Conservation (phyloP, 2,329 filamentous ascomycete genomes). For the Stemphylium vesicarium region DNA sequence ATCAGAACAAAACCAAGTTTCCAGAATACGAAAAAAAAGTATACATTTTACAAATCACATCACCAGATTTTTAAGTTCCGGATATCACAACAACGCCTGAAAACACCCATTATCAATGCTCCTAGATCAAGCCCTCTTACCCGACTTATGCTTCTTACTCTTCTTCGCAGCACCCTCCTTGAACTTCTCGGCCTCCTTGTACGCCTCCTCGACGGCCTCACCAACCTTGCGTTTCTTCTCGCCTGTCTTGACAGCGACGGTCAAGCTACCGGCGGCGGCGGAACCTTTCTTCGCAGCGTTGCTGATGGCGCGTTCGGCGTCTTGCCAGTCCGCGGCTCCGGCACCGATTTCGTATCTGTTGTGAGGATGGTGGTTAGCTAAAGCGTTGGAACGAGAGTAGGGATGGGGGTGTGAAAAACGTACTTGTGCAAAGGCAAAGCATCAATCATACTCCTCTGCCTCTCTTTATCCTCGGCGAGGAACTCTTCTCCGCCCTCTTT, state of each 20-base stretch:
- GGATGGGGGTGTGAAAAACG: slow-evolving; percentile 43
- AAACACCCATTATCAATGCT: background rate
- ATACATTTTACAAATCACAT: background rate
- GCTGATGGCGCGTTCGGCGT: slow-evolving; percentile 75
- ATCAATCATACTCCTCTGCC: slow-evolving; percentile 88
- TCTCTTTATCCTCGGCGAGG: slow-evolving; percentile 69
- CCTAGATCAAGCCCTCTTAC: slow-evolving; percentile 52
- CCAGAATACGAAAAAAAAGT: too few relatives aligned
- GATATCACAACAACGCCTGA: background rate
- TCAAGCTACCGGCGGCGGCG: slow-evolving; percentile 61
- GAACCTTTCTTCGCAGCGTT: slow-evolving; percentile 56
- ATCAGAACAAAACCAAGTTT: too few relatives aligned
- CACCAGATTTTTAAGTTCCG: background rate
- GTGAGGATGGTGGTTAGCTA: slow-evolving; percentile 1
- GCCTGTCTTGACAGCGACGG: slow-evolving; percentile 81
- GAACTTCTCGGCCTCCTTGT: slow-evolving; percentile 46
- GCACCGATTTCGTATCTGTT: slow-evolving; percentile 55
- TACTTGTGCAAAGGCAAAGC: slow-evolving; percentile 86
- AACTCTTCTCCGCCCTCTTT: slow-evolving; percentile 82
- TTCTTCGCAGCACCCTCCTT: slow-evolving; percentile 44
- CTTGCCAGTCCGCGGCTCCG: slow-evolving; percentile 60
- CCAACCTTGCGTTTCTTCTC: slow-evolving; percentile 78
- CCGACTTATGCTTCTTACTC: slow-evolving; percentile 45
- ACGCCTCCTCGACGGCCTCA: slow-evolving; percentile 58
- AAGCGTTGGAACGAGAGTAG: too few relatives aligned